These are phyloP conservation scores for Akanthomyces dipterigenus DNA, from an alignment of 2,329 filamentous ascomycete species.

Conservation along the genomic window DNA sequence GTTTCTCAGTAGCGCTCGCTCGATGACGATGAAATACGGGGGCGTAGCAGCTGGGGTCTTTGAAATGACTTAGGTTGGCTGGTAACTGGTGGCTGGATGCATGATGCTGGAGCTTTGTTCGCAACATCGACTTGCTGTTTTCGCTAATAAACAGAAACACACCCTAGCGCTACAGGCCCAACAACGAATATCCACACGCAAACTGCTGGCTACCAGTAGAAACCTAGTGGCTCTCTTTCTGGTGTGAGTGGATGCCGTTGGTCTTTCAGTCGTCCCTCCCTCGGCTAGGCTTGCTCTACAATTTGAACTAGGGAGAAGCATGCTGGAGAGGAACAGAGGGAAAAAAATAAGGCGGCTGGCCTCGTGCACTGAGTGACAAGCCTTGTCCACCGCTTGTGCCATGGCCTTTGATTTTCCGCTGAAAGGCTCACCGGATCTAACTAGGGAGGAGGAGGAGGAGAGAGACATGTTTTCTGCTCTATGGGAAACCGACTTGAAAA, in stretches of 20 bases:
- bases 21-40: background rate
- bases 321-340: background rate
- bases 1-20: background rate
- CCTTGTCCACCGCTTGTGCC: background rate
- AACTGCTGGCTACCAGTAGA: background rate
- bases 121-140: background rate
- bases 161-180: background rate
- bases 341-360: background rate
- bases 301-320: background rate
- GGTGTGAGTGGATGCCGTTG: slow-evolving; percentile 1
- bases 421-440: background rate
- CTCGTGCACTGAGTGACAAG: background rate
- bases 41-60: background rate
- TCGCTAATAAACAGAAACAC: background rate
- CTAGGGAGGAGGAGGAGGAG: too few relatives aligned
- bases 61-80: background rate
- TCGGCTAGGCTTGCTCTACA: background rate
- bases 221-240: background rate
- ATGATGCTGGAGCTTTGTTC: background rate
- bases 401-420: background rate
- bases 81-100: background rate
- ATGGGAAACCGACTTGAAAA: too few relatives aligned
- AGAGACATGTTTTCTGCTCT: too few relatives aligned
- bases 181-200: background rate
- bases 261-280: background rate